phyloP scores from a whole-genome alignment of 2,329 filamentous ascomycete species.

The Macrophomina pseudophaseolina region DNA sequence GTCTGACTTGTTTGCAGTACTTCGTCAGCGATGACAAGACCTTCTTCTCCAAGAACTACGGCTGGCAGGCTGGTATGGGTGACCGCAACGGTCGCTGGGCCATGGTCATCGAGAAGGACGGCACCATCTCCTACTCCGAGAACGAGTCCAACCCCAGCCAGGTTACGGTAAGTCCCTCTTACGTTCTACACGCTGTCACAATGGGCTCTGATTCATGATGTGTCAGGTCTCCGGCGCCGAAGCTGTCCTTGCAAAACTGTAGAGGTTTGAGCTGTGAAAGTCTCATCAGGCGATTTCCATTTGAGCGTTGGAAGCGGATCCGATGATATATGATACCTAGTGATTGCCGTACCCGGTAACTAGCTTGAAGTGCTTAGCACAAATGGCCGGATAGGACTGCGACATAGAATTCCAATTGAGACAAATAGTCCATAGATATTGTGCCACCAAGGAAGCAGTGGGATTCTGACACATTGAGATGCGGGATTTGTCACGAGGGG shows the following conservation, averaged over 20 bases:
- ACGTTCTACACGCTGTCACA: no score
- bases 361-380: background rate
- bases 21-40: constrained; percentile 77
- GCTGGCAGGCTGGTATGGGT: constrained; percentile 71
- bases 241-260: constrained; percentile 56
- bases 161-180: constrained; percentile 49
- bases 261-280: constrained; percentile 26
- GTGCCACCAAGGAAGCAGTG: background rate
- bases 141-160: constrained; percentile 64
- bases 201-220: constrained; percentile 34
- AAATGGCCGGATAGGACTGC: background rate
- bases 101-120: constrained; percentile 76
- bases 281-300: background rate
- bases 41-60: constrained; percentile 77
- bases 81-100: constrained; percentile 80
- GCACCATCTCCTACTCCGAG: constrained; percentile 81
- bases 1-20: constrained; percentile 51
- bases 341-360: background rate
- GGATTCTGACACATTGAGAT: background rate
- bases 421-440: background rate
- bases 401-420: background rate
- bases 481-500: background rate
- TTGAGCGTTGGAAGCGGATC: background rate
- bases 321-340: constrained; percentile 6
- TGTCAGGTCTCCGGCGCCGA: constrained; percentile 55